These are phyloP conservation scores for Ophiostoma quercus DNA, from an alignment of 2,329 filamentous ascomycete species.

Conservation along the genomic window DNA sequence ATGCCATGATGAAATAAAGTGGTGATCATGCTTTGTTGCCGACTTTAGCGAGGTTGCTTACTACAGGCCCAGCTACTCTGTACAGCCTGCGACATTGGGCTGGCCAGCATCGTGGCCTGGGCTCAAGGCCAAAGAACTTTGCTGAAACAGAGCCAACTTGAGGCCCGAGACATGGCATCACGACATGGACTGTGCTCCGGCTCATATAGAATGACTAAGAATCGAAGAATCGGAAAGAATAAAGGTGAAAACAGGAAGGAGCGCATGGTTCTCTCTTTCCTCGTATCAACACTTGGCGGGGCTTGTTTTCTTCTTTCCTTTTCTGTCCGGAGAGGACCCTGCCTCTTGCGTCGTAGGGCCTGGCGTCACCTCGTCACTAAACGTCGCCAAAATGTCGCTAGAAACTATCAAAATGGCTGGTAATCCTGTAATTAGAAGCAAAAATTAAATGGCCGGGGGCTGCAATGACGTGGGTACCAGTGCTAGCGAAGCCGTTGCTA, in stretches of 20 bases:
- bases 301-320: constrained; percentile 11
- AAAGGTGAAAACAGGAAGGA: not conserved
- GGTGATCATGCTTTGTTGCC: not conserved
- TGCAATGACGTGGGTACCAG: not conserved
- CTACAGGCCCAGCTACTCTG: not conserved
- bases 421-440: constrained; percentile 1
- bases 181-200: not conserved
- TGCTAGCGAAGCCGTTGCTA: not conserved
- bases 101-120: not conserved
- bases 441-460: not conserved
- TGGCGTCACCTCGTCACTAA: not conserved
- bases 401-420: not conserved
- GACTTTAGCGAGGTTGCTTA: constrained; percentile 4
- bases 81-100: not conserved
- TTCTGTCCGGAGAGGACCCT: not conserved
- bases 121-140: not conserved
- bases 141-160: not conserved
- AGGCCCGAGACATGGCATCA: constrained; percentile 1
- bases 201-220: not conserved
- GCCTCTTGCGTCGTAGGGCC: not conserved
- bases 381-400: not conserved
- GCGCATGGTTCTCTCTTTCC: not conserved
- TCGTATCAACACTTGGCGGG: not conserved
- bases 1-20: not conserved
- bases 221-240: not conserved